Evolutionary conservation across 2,329 filamentous ascomycete species (phyloP), one percentile per base, ranked within the genome.

Genomic region (Penicillium polonicum): DNA sequence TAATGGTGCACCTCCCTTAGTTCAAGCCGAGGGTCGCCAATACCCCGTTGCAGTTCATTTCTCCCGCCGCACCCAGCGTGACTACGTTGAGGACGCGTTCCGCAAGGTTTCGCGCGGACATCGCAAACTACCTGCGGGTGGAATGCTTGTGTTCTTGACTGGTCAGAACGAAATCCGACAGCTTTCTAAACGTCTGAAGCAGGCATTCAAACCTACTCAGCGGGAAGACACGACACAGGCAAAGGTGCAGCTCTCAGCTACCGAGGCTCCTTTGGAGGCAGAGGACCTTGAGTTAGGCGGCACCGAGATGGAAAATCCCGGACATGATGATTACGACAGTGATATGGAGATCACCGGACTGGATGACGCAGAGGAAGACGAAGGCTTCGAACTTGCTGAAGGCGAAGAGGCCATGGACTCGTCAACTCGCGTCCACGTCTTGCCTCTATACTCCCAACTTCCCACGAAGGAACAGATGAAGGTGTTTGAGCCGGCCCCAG

Each of bases 401-500:
- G 85, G 88, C 53, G 80, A 84, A 58, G 80, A 80, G n/a, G 78
- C 80, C 25, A 76, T 80, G 51, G 81, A 81, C 19, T 81, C 86
- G 5, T 85, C 85, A 1, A 85, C 88, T 0, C 77, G 88, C 41
- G 89, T 96, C 70, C 91, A 97, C 65, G 85, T 97, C 9, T 77
- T 99, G n/a, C 93, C 94, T 0, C 83, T 99, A 0, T 99, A 96
- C 76, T 97, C 94, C 3, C 85, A 97, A 52, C 80, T 99, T 0
- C 91, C 93, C 0, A 96, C 92, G 2, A 88, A 87, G 65, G 92
- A 97, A 68, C 94, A 99, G 75, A 83, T 97, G 71, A 86, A 86
- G 58, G 91, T 99, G 10, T 99, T 99, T 67, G 88, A 96, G 62
- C 82, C 88, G 0, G 85, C 90, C 0, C 92, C 93, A 0, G 89